Conservation (phyloP, 768 basidiomycete species). For the Serendipita sp. region DNA sequence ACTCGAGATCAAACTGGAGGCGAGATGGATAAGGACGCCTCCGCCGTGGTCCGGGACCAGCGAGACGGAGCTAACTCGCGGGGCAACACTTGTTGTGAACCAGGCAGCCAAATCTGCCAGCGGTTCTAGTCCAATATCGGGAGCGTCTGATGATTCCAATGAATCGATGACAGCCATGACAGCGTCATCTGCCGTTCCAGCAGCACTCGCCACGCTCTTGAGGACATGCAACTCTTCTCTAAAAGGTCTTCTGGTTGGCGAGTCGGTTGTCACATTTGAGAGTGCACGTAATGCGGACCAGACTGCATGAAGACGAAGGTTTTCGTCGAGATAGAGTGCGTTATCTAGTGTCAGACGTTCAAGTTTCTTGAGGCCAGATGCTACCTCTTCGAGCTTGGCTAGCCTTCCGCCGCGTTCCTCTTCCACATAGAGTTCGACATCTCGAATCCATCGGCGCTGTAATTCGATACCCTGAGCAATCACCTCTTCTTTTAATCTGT, state of each 20-base stretch:
- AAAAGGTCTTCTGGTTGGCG: constrained; percentile 64
- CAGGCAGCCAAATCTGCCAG: constrained; percentile 80
- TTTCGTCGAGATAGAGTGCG: constrained; percentile 79
- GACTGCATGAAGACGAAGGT: constrained; percentile 76
- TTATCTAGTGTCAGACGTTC: constrained; percentile 87
- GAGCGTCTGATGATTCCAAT: constrained; percentile 53
- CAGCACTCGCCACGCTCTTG: constrained; percentile 39
- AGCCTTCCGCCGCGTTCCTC: constrained; percentile 91
- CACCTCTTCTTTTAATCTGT: constrained; percentile 82
- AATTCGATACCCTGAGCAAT: constrained; percentile 94
- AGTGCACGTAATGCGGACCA: constrained; percentile 87
- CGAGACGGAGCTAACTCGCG: constrained; percentile 74
- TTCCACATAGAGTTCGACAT: constrained; percentile 91
- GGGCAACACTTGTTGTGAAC: constrained; percentile 72
- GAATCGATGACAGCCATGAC: constrained; percentile 49
- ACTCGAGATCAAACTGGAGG: constrained; percentile 58
- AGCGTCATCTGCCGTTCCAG: constrained; percentile 50
- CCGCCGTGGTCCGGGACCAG: constrained; percentile 85
- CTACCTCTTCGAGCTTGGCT: constrained; percentile 86
- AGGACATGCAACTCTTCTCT: constrained; percentile 76
- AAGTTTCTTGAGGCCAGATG: constrained; percentile 75
- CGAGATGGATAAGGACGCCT: constrained; percentile 72
- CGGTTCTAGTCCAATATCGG: constrained; percentile 72
- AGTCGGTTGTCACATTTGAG: constrained; percentile 42
- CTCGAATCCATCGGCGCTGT: constrained; percentile 90